Percentiles rank a stretch among this genome's conserved stretches.
Conservation (phyloP, 23 red algal species). For the Chondrus crispus region DNA sequence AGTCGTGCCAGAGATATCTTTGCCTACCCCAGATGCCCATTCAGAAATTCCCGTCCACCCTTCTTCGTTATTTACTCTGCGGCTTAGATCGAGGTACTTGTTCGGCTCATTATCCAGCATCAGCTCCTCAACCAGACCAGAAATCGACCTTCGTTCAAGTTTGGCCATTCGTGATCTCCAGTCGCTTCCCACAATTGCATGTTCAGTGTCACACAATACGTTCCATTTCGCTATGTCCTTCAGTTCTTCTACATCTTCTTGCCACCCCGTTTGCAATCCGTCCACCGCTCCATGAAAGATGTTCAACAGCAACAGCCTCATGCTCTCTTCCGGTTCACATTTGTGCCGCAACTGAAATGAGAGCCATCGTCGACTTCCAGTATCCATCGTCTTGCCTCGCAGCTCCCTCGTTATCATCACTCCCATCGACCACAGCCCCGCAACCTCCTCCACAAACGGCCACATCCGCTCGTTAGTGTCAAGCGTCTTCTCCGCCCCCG, state of each 20-base stretch:
- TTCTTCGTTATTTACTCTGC: neutral
- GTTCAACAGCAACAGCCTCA: neutral
- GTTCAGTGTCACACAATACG: neutral
- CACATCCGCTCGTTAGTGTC: neutral
- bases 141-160: neutral
- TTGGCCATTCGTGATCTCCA: neutral
- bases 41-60: neutral
- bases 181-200: neutral
- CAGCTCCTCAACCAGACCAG: neutral
- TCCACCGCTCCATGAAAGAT: slow-evolving; percentile 29
- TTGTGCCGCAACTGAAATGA: neutral
- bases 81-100: neutral
- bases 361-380: neutral
- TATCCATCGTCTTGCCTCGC: neutral
- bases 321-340: neutral
- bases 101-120: neutral
- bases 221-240: slow-evolving; percentile 20
- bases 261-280: neutral
- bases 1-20: neutral
- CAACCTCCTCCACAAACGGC: slow-evolving; percentile 33
- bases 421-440: slow-evolving; percentile 18
- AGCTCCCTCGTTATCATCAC: slow-evolving; percentile 11
- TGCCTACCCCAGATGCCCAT: neutral
- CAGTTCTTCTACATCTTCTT: slow-evolving; percentile 5
- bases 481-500: neutral